Base-by-base conservation (phyloP, 2,329 filamentous ascomycete species). In the Rasamsonia emersonii region DNA sequence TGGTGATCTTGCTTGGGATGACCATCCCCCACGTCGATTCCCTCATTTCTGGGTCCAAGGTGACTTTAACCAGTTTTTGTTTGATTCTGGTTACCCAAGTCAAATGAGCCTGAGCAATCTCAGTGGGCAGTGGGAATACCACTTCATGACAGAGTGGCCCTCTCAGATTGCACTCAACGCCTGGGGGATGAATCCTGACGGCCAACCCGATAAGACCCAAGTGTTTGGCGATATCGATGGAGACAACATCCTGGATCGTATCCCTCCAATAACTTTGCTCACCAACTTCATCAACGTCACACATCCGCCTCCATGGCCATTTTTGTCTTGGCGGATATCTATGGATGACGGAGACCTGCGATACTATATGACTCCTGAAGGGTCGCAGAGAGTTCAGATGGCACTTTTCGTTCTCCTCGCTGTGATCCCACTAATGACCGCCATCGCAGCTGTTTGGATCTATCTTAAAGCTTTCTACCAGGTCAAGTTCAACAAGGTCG, bases 101-200 rank as follows among this genome's bases (percentile, higher is more conserved):
- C 37, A 53, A 8, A 67, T 77, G 60, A 41, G 54, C 9, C 58
- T 68, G 21, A 52, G 55, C 24, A 37, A 33, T 16, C 46, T 59
- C 5, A 53, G 53, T 26, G 58, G 59, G 19, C 56, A 51, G 2
- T 78, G 74, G 74, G 49, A 58, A 14, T 69, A 68, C 41, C 61
- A 73, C 42, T 68, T 75, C 36, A 71, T 76, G 64, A 61, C 64
- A 8, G 74, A 78, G 46, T 78, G 73, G 71, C 74, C 74, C 3
- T 64, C 65, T 5, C 50, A 64, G 20, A 62, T 73, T 37, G 71
- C 75, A 45, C 53, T 77, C 35, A 78, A 76, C 43, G 62, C 72
- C 4, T 77, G 74, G 74, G 74, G 74, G 32, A 69, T 77, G 49
- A 73, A 77, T 44, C 62, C 65, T 2, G 66, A 76, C 48, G 71